Evolutionary conservation across 2,329 filamentous ascomycete species (phyloP), one percentile per base, ranked within the genome.

Genomic region (Rutstroemia sp.): DNA sequence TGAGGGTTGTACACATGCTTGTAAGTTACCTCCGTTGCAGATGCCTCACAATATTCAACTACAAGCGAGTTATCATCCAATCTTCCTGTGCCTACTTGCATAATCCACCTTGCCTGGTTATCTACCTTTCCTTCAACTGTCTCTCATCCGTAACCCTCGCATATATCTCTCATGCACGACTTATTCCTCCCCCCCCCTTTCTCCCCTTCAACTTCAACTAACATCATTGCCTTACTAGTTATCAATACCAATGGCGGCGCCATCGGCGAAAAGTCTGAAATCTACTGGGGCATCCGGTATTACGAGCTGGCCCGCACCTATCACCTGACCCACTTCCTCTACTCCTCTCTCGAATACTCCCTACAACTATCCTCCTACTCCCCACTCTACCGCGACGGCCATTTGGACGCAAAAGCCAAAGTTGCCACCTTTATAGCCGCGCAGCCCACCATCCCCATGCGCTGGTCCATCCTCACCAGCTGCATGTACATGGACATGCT

Each of bases 211-310:
- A 42, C 16, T n/a, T 12, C 30, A 8, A 18, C 39, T 42, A 42
- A 42, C 39, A 42, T 3, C 39, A 16, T 19, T 42, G 1, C 18
- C n/a, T 19, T 19, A 42, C 16, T 14, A 42, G 39, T 72, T 59
- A 66, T 74, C 25, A 76, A 75, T 62, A 70, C 72, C 4, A 73
- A 75, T 58, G 71, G 72, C 8, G 74, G 73, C 60, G 73, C 71
- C 42, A 60, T 66, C 61, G 58, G 69, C 2, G 66, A 70, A 49
- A 71, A 70, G 51, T 56, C 58, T 1, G 69, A 71, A 50, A 54
- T 70, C 4, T 71, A 66, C 58, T 70, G 74, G 74, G 59, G 71
- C 67, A 63, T 75, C 14, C 63, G 68, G 4, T 60, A 62, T 9
- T 71, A 66, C 41, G 69, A 71, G 49, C 55, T 71, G 7, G 67